A percentile compares a stretch with the other conserved stretches of the same genome.
Conservation (phyloP, 257 asterid genomes). For the Thymus quinquecostatus region DNA sequence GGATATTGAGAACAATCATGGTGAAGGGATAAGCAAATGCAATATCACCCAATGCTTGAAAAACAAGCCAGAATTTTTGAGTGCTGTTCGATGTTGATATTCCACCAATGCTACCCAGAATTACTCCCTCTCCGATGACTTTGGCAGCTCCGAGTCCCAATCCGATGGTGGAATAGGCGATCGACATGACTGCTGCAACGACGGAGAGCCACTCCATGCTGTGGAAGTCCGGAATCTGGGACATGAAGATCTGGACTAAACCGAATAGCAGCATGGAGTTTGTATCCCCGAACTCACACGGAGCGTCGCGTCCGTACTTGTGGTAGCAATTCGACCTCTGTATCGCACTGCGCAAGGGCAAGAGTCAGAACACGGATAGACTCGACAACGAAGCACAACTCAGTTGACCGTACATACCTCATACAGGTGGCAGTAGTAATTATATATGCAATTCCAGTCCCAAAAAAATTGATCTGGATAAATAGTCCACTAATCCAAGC, state of each 20-base stretch:
- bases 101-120: slow-evolving; percentile 64
- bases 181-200: slow-evolving; percentile 80
- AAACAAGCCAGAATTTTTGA: slow-evolving; percentile 59
- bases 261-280: slow-evolving; percentile 69
- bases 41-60: slow-evolving; percentile 76
- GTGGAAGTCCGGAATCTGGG: slow-evolving; percentile 79
- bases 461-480: slow-evolving; percentile 45
- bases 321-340: slow-evolving; percentile 81
- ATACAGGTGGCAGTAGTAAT: slow-evolving; percentile 66
- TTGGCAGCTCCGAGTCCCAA: slow-evolving; percentile 71
- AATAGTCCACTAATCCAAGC: slow-evolving; percentile 56
- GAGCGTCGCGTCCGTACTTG: slow-evolving; percentile 63
- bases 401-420: slow-evolving; percentile 47
- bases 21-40: slow-evolving; percentile 81
- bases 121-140: slow-evolving; percentile 62
- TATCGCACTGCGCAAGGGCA: slow-evolving; percentile 58
- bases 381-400: no score
- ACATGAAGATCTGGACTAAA: slow-evolving; percentile 53
- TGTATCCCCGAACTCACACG: slow-evolving; percentile 50
- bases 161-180: slow-evolving; percentile 67
- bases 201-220: slow-evolving; percentile 78
- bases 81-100: slow-evolving; percentile 44
- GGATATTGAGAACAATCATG: slow-evolving; percentile 58
- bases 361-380: no score
- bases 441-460: slow-evolving; percentile 63